These are phyloP conservation scores for Coemansia javaensis DNA, from an alignment of 192 early-diverging fungal genomes.

Conservation along the genomic window DNA sequence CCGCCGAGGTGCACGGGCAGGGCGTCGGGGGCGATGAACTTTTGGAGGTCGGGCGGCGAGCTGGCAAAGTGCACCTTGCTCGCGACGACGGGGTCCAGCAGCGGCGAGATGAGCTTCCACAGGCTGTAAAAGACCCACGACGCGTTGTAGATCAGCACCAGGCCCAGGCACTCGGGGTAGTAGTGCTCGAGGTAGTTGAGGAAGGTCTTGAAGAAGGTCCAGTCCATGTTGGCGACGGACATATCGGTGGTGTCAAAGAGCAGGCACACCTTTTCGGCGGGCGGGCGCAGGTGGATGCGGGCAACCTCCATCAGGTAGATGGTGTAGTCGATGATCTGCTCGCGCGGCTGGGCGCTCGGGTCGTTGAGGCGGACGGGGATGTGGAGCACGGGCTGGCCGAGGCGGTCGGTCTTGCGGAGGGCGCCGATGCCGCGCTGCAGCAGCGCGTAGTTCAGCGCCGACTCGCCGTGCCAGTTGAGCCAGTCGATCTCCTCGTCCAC, in stretches of 20 bases:
- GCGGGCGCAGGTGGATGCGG: constrained; percentile 52
- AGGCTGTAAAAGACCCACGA: constrained; percentile 84
- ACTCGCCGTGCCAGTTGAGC: constrained; percentile 57
- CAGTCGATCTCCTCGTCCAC: constrained; percentile 54
- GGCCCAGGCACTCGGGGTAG: constrained; percentile 86
- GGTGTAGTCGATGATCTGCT: constrained; percentile 60
- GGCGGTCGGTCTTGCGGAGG: constrained; percentile 49
- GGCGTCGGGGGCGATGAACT: constrained; percentile 58
- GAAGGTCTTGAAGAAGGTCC: constrained; percentile 70
- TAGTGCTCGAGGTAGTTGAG: constrained; percentile 78
- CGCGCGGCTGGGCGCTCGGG: constrained; percentile 54
- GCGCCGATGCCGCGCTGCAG: constrained; percentile 54
- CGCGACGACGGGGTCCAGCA: constrained; percentile 87
- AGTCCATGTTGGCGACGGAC: constrained; percentile 74
- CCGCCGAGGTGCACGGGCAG: constrained; percentile 64
- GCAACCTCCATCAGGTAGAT: constrained; percentile 60
- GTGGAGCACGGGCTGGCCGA: constrained; percentile 56
- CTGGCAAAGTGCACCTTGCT: constrained; percentile 77
- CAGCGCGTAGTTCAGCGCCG: constrained; percentile 45
- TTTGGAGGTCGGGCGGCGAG: constrained; percentile 54
- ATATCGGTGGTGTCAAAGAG: constrained; percentile 81
- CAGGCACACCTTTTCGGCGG: constrained; percentile 60
- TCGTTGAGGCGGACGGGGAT: constrained; percentile 54
- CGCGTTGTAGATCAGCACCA: constrained; percentile 76
- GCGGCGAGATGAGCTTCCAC: constrained; percentile 77